Conservation (phyloP, 768 basidiomycete species). For the Agaricus blazei region DNA sequence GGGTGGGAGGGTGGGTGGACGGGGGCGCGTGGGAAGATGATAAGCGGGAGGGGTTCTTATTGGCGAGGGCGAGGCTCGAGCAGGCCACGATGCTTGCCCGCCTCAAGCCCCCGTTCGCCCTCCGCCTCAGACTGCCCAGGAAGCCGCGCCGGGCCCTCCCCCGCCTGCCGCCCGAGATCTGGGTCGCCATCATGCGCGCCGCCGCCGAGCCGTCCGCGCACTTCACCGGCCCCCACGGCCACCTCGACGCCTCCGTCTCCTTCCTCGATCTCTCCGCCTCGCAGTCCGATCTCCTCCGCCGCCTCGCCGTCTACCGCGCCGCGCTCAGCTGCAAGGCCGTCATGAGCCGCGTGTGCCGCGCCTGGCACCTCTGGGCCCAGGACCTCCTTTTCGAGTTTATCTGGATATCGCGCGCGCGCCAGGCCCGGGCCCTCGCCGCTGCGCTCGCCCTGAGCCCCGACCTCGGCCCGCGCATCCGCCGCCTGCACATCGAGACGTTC, state of each 20-base stretch:
- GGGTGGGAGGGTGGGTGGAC: not conserved
- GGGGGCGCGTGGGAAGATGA: not conserved
- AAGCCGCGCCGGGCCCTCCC: not conserved
- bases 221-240: slow-evolving; percentile 10
- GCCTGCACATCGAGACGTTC: slow-evolving; percentile 68
- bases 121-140: not conserved
- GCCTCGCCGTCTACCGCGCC: slow-evolving; percentile 38
- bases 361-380: slow-evolving; percentile 50
- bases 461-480: slow-evolving; percentile 47
- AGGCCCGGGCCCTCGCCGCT: slow-evolving; percentile 20
- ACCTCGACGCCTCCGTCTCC: slow-evolving; percentile 35
- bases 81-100: not conserved
- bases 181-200: slow-evolving; percentile 60
- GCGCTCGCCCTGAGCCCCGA: not conserved
- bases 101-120: not conserved
- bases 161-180: slow-evolving; percentile 54
- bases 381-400: slow-evolving; percentile 62
- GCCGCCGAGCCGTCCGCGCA: slow-evolving; percentile 31
- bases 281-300: slow-evolving; percentile 26
- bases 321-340: slow-evolving; percentile 44
- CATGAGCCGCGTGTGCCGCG: slow-evolving; percentile 48
- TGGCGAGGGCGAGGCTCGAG: no score
- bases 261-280: slow-evolving; percentile 47
- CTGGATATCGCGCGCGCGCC: slow-evolving; percentile 53
- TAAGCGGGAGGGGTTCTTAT: not conserved